Conservation (phyloP, 2,329 filamentous ascomycete species). For the Chaetothyriales sp. region DNA sequence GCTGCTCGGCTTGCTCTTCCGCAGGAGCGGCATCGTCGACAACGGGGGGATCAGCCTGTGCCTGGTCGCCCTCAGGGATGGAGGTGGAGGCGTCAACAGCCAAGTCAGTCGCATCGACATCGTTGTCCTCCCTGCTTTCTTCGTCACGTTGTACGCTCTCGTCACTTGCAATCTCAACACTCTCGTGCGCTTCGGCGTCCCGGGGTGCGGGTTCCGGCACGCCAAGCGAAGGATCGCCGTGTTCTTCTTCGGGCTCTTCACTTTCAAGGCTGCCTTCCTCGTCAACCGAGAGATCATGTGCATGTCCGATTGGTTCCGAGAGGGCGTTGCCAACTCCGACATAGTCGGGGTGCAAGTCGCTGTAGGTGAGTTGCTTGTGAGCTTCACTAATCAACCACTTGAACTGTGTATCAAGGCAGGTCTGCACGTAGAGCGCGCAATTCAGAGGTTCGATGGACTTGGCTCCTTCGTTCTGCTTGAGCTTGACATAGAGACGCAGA, state of each 20-base stretch:
- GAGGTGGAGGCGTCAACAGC: not conserved
- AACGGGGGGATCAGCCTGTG: not conserved
- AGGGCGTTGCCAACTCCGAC: slow-evolving; percentile 6
- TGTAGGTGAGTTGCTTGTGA: slow-evolving; percentile 44
- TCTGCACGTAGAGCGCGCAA: slow-evolving; percentile 41
- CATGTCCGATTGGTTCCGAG: slow-evolving; percentile 2
- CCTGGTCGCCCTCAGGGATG: not conserved
- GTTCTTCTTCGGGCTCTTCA: not conserved
- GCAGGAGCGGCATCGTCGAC: not conserved
- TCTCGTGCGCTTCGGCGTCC: slow-evolving; percentile 1
- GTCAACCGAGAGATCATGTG: not conserved
- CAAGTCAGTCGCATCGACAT: not conserved
- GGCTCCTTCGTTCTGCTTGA: slow-evolving; percentile 46
- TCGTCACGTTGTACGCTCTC: slow-evolving; percentile 1
- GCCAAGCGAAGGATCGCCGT: not conserved
- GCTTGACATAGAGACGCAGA: slow-evolving; percentile 43
- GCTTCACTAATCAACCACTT: slow-evolving; percentile 39
- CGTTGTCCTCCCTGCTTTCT: not conserved
- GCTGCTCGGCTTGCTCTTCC: slow-evolving; percentile 9
- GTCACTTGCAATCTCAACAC: not conserved
- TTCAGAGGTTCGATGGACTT: slow-evolving; percentile 43
- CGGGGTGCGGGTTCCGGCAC: slow-evolving; percentile 1
- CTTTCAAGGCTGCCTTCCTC: not conserved
- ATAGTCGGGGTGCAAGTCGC: slow-evolving; percentile 27
- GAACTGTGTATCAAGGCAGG: slow-evolving; percentile 41